Base-by-base conservation (phyloP, 164 flowering plant species). In the Echeveria elegans region DNA sequence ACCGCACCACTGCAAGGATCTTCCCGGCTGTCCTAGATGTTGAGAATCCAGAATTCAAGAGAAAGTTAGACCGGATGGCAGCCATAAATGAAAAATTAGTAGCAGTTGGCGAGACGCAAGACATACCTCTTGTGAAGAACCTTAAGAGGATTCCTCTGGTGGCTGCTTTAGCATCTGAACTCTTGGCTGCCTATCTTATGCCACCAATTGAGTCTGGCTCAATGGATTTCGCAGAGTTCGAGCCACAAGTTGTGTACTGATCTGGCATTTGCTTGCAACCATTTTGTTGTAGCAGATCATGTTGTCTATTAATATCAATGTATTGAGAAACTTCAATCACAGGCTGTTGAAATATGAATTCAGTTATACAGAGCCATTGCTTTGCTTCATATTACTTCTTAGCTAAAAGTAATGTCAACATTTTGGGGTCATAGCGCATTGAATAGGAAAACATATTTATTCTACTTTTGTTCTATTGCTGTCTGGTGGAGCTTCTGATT, bases 31-130 rank as follows among this genome's bases (percentile, higher is more conserved):
- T 94, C 64, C 75, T 76, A 40, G 97, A 93, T 43, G 98, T 93
- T 37, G 98, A 90, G 87, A 93, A 93, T 81, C 97, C 97, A 5
- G 98, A 93, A 73, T 93, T 93, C 85, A 90, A 89, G 85, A 82
- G 89, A 78, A 93, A 83, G 82, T 73, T 93, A 79, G 96, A 93
- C 62, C 28, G 92, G 28, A 93, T 93, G 98, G 98, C 89, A 63
- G 96, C 76, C 78, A 93, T 93, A 41, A 90, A 88, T 76, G 21
- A 79, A 75, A 74, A 88, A 77, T 67, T 93, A 43, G 8, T 80
- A 37, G 94, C 97, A 1, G 76, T 82, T n/a, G 85, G 90, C n/a
- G 83, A 87, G 69, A 81, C 59, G 18, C 72, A 85, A 0, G 98
- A 87, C 66, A 79, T 76, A 68, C 72, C 87, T 0, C 71, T 92